Evolutionary conservation across 2,329 filamentous ascomycete genomes (phyloP), one percentile per base, ranked within the genome.

Genomic region (Calonectria pseudoturangicola): DNA sequence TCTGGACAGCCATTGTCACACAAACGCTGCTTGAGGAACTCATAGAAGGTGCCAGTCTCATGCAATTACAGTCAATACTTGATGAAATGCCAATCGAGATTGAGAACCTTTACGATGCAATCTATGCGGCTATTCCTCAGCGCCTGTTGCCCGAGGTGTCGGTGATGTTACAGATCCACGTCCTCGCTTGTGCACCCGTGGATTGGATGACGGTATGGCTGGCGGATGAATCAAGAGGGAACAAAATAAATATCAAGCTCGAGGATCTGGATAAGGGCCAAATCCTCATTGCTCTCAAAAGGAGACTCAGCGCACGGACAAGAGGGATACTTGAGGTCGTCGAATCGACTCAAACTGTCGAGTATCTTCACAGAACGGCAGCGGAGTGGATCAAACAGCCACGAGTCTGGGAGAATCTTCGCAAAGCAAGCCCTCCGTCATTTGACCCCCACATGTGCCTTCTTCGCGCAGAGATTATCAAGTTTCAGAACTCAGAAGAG

Each of bases 191-290:
- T 28, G 33, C 27, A 16, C 68, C 41, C 9, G 18, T 70, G 15
- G 28, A 65, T 30, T 70, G 48, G 39, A 66, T 70, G 9, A 66
- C 62, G 7, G 30, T 70, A 10, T 70, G 68, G 67, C 36, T 71
- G 9, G 62, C 68, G 25, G 68, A 70, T 18, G 68, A 70, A 43
- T 36, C 50, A 16, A 66, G 62, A 58, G 41, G 39, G 18, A 12
- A 36, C n/a, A 36, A 4, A 41, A 39, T 39, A 9, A 48, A 30
- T 15, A 18, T 13, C 25, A 21, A 50, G 1, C 3, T 30, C 15
- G 18, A 47, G 6, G 6, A 30, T 5, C 43, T 71, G 2, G 33
- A 66, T 36, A 15, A 43, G 21, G 18, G 47, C 10, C 27, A 66
- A n/a, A n/a, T 56, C 9, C 43, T 45, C 8, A 25, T 41, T 18